A percentile compares a stretch with the other conserved stretches of the same genome.
Conservation (phyloP, 1,284 basidiomycete species). For the Sanghuangporus baumii region DNA sequence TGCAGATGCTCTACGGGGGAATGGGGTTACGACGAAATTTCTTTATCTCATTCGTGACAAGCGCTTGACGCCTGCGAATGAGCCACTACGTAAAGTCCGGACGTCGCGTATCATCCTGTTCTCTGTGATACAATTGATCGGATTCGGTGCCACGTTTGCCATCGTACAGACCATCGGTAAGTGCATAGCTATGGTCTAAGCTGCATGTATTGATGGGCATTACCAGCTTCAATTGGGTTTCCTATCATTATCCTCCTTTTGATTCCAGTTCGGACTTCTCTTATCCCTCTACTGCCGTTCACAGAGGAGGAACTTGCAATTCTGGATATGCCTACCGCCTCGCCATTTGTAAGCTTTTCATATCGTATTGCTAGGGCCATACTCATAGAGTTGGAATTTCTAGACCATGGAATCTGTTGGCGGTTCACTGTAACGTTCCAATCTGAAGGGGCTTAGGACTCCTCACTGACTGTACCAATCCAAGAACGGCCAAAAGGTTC, state of each 20-base stretch:
- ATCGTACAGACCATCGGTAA: constrained; percentile 88
- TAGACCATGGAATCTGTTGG: constrained; percentile 57
- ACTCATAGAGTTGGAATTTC: constrained; percentile 1
- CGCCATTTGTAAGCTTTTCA: constrained; percentile 63
- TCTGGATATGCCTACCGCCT: constrained; percentile 86
- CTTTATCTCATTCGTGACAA: constrained; percentile 80
- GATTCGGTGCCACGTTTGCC: constrained; percentile 87
- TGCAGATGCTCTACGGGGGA: constrained; percentile 73
- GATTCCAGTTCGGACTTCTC: constrained; percentile 72
- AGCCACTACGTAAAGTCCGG: constrained; percentile 72
- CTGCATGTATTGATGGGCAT: neutral
- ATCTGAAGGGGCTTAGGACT: neutral
- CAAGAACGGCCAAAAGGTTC: neutral
- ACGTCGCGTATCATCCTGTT: constrained; percentile 77
- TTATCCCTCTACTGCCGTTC: constrained; percentile 79
- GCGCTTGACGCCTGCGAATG: constrained; percentile 51
- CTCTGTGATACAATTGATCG: constrained; percentile 73
- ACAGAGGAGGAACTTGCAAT: constrained; percentile 76
- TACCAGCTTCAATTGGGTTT: constrained; percentile 83
- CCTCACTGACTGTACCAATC: too few species aligned
- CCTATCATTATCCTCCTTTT: constrained; percentile 86
- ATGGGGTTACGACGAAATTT: constrained; percentile 82
- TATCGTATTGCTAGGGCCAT: neutral
- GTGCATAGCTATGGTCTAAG: constrained; percentile 21
- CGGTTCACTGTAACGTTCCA: constrained; percentile 31